Evolutionary conservation across 2,329 filamentous ascomycete genomes (phyloP).

Genomic region (Microdochium trichocladiopsis): DNA sequence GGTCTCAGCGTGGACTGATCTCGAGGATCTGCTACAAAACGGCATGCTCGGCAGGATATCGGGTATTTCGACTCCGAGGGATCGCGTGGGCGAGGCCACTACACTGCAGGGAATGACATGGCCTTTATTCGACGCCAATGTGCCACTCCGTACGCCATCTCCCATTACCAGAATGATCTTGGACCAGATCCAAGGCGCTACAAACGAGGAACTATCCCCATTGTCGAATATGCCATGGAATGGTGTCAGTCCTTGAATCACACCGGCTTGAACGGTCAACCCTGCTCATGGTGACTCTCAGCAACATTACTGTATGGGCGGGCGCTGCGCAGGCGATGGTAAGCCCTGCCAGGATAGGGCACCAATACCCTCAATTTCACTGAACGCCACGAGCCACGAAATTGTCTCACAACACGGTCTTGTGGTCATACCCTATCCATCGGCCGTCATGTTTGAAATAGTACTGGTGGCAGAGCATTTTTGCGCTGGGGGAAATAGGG

Average conservation of each 20-base stretch:
- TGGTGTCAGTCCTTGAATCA: neutral
- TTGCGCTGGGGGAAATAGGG: neutral
- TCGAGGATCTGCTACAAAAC: conserved; percentile 4
- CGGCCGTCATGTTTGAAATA: no score
- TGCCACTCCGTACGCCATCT: conserved; percentile 6
- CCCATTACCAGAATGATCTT: conserved; percentile 5
- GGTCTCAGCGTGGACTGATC: conserved; percentile 5
- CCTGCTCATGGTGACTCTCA: no score
- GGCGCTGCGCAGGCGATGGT: no score
- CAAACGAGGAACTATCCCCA: neutral
- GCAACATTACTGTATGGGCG: no score
- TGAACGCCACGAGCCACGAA: no score
- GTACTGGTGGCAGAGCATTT: no score
- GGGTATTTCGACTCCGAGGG: conserved; percentile 2
- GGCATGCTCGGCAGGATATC: conserved; percentile 2
- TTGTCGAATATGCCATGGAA: neutral
- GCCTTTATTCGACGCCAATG: conserved; percentile 5
- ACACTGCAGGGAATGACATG: conserved; percentile 5
- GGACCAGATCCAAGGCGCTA: neutral
- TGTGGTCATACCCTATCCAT: no score
- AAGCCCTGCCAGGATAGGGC: no score
- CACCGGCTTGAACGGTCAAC: no score
- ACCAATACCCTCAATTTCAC: no score
- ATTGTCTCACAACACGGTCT: no score
- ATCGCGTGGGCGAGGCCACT: conserved; percentile 4